phyloP scores from a whole-genome alignment of 1,139 yeast genomes.

The Debaryomyces singareniensis region DNA sequence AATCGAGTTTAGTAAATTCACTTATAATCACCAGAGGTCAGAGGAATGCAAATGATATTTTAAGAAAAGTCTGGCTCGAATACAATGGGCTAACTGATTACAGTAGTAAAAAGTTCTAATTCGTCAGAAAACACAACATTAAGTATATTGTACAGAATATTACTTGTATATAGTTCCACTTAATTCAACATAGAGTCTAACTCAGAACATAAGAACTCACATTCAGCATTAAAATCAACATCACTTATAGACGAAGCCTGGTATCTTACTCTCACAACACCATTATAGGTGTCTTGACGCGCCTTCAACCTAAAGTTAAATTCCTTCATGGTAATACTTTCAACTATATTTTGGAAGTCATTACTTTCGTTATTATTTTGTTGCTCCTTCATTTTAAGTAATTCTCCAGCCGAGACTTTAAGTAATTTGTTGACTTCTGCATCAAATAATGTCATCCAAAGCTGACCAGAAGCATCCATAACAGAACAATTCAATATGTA shows the following conservation, averaged over 20 bases:
- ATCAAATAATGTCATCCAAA: conserved; percentile 86
- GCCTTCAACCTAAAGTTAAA: conserved; percentile 74
- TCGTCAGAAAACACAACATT: not conserved
- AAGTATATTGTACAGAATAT: conserved; percentile 2
- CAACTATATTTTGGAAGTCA: conserved; percentile 43
- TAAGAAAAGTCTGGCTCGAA: conserved; percentile 62
- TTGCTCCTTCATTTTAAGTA: conserved; percentile 45
- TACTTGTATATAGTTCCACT: too few species aligned
- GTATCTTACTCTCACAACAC: conserved; percentile 69
- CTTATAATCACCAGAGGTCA: conserved; percentile 60
- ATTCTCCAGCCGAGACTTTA: conserved; percentile 64
- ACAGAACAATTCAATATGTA: conserved; percentile 69
- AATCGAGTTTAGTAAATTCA: conserved; percentile 44
- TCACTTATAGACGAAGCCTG: conserved; percentile 52
- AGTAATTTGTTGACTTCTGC: conserved; percentile 69
- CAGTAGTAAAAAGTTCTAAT: conserved; percentile 6
- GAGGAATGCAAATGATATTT: conserved; percentile 48
- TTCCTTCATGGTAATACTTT: conserved; percentile 58
- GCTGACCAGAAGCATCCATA: conserved; percentile 73
- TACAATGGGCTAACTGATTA: conserved; percentile 46
- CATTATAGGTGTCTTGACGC: conserved; percentile 78
- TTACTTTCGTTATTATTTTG: conserved; percentile 32
- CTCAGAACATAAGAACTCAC: conserved; percentile 49
- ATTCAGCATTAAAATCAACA: conserved; percentile 57
- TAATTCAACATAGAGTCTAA: conserved; percentile 26